Evolutionary conservation across 2,329 filamentous ascomycete genomes (phyloP), one percentile per base, ranked within the genome.

Genomic region (Fusarium sp.): DNA sequence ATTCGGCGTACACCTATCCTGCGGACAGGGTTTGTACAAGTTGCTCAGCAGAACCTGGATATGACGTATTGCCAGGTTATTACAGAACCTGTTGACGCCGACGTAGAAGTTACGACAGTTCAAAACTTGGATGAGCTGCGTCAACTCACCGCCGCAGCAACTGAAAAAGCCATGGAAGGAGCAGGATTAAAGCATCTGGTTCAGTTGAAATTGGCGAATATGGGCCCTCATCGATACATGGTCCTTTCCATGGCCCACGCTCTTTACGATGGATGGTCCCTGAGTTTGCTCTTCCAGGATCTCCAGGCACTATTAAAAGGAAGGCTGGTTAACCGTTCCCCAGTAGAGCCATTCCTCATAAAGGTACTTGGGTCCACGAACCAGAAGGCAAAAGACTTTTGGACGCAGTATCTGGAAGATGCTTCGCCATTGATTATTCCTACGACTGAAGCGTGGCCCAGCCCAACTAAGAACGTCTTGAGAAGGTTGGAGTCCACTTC

Each of bases 211-310:
- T 81, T 89, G 58, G 81, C 81, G 7, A 76, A 67, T 11, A 78
- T 80, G 3, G 81, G 68, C 6, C 74, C 66, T 20, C 77, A 75
- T 39, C 81, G 66, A 7, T 89, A 86, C 61, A 70, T 91, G 4
- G 77, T 91, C 9, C 79, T 98, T 3, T 95, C 94, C 0, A 90
- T 97, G 42, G 88, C 95, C 0, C 95, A 98, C 81, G 94, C 95
- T 4, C 85, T 97, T 26, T 98, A 98, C 73, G 95, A 98, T 78
- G 95, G 95, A 2, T 95, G 91, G 89, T 97, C 95, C 6, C 86
- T 98, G 18, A 85, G 86, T 7, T 83, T 97, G 22, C 81, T 98
- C 3, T 94, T 96, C 75, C 84, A 87, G 47, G 91, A 96, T 76
- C 87, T 97, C 2, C 81, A 86, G 22, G 84, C 81, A n/a, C 90